Conservation (phyloP, 2,329 filamentous ascomycete species). For the Chaetomiaceae sp. region DNA sequence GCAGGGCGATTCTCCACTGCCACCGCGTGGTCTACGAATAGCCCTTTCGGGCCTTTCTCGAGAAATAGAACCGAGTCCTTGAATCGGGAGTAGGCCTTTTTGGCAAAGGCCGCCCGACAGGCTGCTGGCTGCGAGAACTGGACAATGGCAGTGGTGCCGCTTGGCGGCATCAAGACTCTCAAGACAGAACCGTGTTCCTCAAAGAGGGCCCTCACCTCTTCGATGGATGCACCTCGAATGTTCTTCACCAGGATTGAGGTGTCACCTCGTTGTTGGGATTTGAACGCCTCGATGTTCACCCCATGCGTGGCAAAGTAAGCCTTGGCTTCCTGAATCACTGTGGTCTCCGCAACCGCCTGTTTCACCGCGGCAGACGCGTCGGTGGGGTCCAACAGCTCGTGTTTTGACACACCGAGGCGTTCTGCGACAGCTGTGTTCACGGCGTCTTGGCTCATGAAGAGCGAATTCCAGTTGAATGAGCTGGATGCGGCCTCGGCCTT, state of each 20-base stretch:
- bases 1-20: constrained; percentile 32
- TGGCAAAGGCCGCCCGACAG: constrained; percentile 75
- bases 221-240: constrained; percentile 73
- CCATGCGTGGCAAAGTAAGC: constrained; percentile 82
- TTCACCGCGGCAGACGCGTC: constrained; percentile 91
- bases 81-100: constrained; percentile 81
- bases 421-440: constrained; percentile 85
- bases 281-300: constrained; percentile 88
- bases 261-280: constrained; percentile 76
- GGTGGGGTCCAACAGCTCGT: constrained; percentile 89
- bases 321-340: constrained; percentile 94
- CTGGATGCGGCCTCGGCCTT: constrained; percentile 72
- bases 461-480: constrained; percentile 95
- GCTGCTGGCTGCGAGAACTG: constrained; percentile 76
- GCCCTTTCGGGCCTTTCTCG: constrained; percentile 81
- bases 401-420: constrained; percentile 82
- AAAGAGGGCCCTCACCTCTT: constrained; percentile 75
- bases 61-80: constrained; percentile 88
- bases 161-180: constrained; percentile 83
- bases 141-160: constrained; percentile 87
- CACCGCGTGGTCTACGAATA: constrained; percentile 49
- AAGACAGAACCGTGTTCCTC: constrained; percentile 78
- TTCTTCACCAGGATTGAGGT: constrained; percentile 90
- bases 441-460: constrained; percentile 97
- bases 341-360: constrained; percentile 93